Percentiles rank a stretch among this genome's conserved stretches.
phyloP scores from a whole-genome alignment of 2,329 filamentous ascomycete species.

The Fusarium phyllophilum region DNA sequence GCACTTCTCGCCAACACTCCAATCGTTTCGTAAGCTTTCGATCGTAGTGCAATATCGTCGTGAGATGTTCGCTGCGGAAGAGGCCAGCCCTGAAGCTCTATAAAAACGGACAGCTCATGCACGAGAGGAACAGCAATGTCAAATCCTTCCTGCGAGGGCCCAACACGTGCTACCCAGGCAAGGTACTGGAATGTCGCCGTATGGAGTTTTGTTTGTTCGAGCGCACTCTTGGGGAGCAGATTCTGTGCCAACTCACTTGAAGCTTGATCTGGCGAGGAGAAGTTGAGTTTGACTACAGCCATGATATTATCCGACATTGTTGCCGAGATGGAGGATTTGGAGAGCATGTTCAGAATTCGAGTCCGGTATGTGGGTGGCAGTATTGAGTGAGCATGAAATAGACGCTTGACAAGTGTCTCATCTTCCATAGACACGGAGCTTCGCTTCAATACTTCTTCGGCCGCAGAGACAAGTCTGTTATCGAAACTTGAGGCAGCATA shows the following conservation, averaged over 20 bases:
- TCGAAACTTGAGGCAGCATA: constrained; percentile 87
- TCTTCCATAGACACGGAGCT: constrained; percentile 80
- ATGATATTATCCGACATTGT: constrained; percentile 75
- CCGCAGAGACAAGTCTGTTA: constrained; percentile 82
- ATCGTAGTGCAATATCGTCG: constrained; percentile 74
- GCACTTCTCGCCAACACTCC: constrained; percentile 79
- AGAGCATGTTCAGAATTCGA: constrained; percentile 78
- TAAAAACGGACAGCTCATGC: constrained; percentile 74
- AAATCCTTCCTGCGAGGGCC: constrained; percentile 67
- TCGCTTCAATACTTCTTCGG: constrained; percentile 88
- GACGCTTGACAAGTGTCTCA: constrained; percentile 65
- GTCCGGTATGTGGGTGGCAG: constrained; percentile 78
- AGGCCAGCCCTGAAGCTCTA: constrained; percentile 87
- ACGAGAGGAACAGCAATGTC: constrained; percentile 76
- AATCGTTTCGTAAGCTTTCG: constrained; percentile 89
- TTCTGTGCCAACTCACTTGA: constrained; percentile 19
- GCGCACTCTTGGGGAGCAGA: constrained; percentile 60
- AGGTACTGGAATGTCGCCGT: constrained; percentile 87
- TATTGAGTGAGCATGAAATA: constrained; percentile 81
- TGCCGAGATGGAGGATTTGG: constrained; percentile 80
- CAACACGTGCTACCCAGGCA: constrained; percentile 85
- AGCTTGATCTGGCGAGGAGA: constrained; percentile 48
- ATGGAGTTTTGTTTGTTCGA: constrained; percentile 83
- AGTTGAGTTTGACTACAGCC: constrained; percentile 75
- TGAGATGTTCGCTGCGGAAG: constrained; percentile 65